Evolutionary conservation across 163 green algal species (phyloP), one percentile per base, ranked within the genome.

Genomic region (Chloromonas sp.): DNA sequence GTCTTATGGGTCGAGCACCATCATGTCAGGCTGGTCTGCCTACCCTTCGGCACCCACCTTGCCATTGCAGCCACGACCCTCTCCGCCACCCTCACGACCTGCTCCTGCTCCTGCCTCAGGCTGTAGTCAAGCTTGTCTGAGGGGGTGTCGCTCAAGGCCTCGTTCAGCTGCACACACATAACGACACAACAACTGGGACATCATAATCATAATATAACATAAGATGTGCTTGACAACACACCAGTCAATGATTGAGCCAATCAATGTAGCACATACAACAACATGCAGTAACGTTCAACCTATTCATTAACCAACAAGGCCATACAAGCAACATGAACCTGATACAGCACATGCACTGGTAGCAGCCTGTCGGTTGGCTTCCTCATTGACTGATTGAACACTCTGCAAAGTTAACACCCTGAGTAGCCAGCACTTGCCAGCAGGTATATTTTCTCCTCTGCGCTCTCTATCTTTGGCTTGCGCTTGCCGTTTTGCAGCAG

Each of bases 391-490:
- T 36, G 36, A 36, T 36, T 36, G 36, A 36, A 36, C 36, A 36
- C 36, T 36, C 36, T 36, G 36, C 36, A 36, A 36, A 36, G 36
- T 36, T 36, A 36, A 80, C 57, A 60, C n/a, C 61, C 61, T 71
- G 58, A 61, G 58, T 15, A 60, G 59, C 15, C 3, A 1, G 0
- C 76, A 61, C 88, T 78, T 78, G 97, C 94, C 91, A 98, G 87
- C 1, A 98, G 87, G 86, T 95, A 96, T 2, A 96, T 92, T 89
- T 98, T 98, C 84, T 98, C 92, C 0, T 86, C 62, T 60, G 78
- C 2, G 3, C 11, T 77, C 0, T 61, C 2, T 1, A 88, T 74
- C 0, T 71, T 60, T 59, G 76, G 61, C 85, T 89, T 89, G 60
- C 58, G 74, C 84, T 92, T 92, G 61, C 84, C 77, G 11, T 91